Evolutionary conservation across 331 rosid genomes (phyloP).

Genomic region (Erythrophleum ivorense): DNA sequence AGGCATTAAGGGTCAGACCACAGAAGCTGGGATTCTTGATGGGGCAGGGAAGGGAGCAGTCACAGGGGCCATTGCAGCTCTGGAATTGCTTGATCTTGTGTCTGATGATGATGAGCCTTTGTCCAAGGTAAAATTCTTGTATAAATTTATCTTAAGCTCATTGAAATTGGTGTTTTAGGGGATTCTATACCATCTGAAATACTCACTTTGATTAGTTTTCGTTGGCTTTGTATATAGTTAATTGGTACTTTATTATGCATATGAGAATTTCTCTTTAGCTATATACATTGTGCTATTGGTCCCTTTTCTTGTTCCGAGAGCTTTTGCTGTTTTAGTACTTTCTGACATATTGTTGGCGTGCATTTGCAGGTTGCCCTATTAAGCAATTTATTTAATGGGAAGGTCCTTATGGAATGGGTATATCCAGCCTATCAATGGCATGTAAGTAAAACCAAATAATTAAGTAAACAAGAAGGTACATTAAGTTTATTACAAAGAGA

Average conservation of each 20-base stretch:
- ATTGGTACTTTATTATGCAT: too few relatives aligned
- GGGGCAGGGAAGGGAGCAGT: constrained; percentile 61
- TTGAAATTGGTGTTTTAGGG: background rate
- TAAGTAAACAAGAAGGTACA: background rate
- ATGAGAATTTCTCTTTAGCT: too few relatives aligned
- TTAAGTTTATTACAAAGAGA: too few relatives aligned
- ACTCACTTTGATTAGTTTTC: too few relatives aligned
- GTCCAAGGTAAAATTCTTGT: constrained; percentile 38
- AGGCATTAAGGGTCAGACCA: constrained; percentile 49
- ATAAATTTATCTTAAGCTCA: background rate
- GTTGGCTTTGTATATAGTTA: too few relatives aligned
- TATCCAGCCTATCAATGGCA: constrained; percentile 51
- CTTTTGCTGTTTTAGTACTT: background rate
- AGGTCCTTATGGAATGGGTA: constrained; percentile 47
- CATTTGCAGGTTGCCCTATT: constrained; percentile 43
- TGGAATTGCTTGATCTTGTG: constrained; percentile 35
- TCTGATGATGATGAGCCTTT: constrained; percentile 30
- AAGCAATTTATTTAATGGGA: constrained; percentile 48
- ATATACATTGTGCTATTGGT: background rate
- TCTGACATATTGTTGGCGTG: background rate
- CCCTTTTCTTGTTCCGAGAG: background rate
- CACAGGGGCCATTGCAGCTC: constrained; percentile 56
- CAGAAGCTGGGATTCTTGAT: constrained; percentile 55
- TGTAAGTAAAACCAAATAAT: constrained; percentile 14
- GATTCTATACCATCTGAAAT: background rate